phyloP scores from a whole-genome alignment of 495 filamentous ascomycete genomes.

The Copromyces sp. region DNA sequence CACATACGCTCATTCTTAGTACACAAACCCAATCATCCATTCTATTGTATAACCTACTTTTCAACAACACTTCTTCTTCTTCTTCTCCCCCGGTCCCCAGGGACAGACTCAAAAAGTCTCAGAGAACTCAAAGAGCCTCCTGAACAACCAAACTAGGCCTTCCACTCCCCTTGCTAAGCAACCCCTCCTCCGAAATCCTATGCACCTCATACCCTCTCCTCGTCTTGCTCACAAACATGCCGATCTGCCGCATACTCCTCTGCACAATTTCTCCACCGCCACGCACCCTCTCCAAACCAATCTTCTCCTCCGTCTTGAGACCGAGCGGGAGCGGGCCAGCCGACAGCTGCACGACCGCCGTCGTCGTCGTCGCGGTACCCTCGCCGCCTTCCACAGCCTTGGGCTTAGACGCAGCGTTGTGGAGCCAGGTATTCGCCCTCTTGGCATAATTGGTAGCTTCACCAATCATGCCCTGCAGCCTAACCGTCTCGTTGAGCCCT shows the following conservation, averaged over 20 bases:
- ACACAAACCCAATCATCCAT: no score
- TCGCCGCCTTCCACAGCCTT: neutral
- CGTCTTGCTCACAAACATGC: conserved; percentile 59
- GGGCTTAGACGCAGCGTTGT: neutral
- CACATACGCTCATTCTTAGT: no score
- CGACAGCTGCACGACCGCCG: conserved; percentile 10
- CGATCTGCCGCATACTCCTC: conserved; percentile 58
- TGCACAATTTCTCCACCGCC: conserved; percentile 51
- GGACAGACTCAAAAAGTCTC: no score
- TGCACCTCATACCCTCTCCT: conserved; percentile 70
- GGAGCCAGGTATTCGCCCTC: conserved; percentile 25
- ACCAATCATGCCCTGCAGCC: conserved; percentile 54
- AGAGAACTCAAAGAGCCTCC: conserved; percentile 6
- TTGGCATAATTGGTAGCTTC: conserved; percentile 61
- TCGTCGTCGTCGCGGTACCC: conserved; percentile 5
- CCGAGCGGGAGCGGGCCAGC: conserved; percentile 50
- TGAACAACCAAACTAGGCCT: conserved; percentile 8
- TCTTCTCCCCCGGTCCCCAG: no score
- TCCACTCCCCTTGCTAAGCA: conserved; percentile 8
- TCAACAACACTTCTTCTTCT: no score
- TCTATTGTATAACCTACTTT: no score
- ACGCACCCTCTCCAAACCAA: conserved; percentile 48
- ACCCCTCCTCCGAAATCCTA: conserved; percentile 44
- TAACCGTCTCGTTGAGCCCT: conserved; percentile 62
- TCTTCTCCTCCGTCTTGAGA: conserved; percentile 47